These are phyloP conservation scores for Stemphylium lycopersici DNA, from an alignment of 2,329 filamentous ascomycete species.

Conservation along the genomic window DNA sequence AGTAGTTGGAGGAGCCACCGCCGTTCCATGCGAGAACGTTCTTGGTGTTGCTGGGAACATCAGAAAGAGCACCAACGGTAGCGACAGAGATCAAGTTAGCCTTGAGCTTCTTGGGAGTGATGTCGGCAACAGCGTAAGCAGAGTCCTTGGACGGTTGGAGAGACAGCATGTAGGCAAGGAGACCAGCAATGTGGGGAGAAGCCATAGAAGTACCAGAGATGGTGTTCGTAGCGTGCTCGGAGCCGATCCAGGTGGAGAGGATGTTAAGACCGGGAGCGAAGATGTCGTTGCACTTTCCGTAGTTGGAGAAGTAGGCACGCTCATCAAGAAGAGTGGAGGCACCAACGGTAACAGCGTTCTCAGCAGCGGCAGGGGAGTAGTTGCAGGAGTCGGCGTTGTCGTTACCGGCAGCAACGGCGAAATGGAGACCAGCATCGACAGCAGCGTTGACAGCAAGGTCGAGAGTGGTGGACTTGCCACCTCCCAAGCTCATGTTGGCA, in stretches of 20 bases:
- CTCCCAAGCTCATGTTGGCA: conserved; percentile 99
- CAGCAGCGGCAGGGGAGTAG: conserved; percentile 94
- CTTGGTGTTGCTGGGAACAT: conserved; percentile 83
- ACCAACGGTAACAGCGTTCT: conserved; percentile 92
- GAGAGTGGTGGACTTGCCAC: conserved; percentile 92
- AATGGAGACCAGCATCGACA: conserved; percentile 90
- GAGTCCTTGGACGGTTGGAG: conserved; percentile 91
- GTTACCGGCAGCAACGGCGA: conserved; percentile 96
- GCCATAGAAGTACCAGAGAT: conserved; percentile 99
- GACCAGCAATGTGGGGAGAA: conserved; percentile 93
- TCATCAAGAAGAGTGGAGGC: conserved; percentile 91
- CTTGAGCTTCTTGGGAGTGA: conserved; percentile 96
- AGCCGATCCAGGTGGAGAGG: conserved; percentile 97
- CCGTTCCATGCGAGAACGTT: conserved; percentile 99
- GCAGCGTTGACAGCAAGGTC: conserved; percentile 94
- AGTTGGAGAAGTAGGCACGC: conserved; percentile 99
- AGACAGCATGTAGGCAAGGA: conserved; percentile 96
- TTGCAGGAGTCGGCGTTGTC: conserved; percentile 99
- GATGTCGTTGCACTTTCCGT: conserved; percentile 98
- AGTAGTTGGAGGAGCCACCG: conserved; percentile 91
- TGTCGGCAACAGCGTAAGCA: conserved; percentile 84
- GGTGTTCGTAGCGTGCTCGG: conserved; percentile 94
- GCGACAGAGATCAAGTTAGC: conserved; percentile 81
- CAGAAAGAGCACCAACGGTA: conserved; percentile 76
- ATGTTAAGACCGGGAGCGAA: conserved; percentile 98